A percentile compares a stretch with the other conserved stretches of the same genome.
Evolutionary conservation across 2,329 filamentous ascomycete genomes (phyloP).

Genomic region (Aspergillus felis): DNA sequence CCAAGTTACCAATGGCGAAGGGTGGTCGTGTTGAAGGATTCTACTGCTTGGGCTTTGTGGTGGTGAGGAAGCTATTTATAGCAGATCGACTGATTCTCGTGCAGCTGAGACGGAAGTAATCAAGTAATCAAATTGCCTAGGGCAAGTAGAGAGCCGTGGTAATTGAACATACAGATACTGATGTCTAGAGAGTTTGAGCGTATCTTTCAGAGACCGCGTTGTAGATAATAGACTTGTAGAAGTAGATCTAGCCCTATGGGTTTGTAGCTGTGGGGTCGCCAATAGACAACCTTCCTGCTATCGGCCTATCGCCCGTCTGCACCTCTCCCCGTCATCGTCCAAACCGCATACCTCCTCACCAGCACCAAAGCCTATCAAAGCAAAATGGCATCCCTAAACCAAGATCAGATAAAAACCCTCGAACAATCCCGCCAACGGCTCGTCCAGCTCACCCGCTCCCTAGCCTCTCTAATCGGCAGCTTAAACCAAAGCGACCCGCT

Average conservation of each 20-base stretch:
- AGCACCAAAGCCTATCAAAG: neutral
- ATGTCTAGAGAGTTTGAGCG: neutral
- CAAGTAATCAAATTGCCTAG: neutral
- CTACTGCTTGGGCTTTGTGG: neutral
- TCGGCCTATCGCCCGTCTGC: neutral
- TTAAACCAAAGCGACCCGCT: slow-evolving; percentile 62
- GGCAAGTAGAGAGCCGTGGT: neutral
- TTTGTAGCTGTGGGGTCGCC: neutral
- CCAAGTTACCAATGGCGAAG: neutral
- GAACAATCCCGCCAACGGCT: slow-evolving; percentile 68
- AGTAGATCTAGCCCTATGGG: neutral
- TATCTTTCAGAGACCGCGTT: neutral
- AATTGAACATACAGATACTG: neutral
- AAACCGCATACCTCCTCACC: neutral
- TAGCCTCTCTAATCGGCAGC: slow-evolving; percentile 60
- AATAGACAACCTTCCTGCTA: neutral
- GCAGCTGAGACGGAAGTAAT: neutral
- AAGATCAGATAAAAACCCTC: slow-evolving; percentile 56
- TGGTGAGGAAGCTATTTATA: neutral
- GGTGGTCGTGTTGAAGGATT: neutral
- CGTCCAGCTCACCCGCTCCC: slow-evolving; percentile 64
- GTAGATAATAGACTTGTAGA: too few relatives aligned
- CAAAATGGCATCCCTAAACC: slow-evolving; percentile 35
- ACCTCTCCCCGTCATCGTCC: neutral
- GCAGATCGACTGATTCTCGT: neutral